Conservation (phyloP, 768 basidiomycete species). For the Saitozyma podzolica region DNA sequence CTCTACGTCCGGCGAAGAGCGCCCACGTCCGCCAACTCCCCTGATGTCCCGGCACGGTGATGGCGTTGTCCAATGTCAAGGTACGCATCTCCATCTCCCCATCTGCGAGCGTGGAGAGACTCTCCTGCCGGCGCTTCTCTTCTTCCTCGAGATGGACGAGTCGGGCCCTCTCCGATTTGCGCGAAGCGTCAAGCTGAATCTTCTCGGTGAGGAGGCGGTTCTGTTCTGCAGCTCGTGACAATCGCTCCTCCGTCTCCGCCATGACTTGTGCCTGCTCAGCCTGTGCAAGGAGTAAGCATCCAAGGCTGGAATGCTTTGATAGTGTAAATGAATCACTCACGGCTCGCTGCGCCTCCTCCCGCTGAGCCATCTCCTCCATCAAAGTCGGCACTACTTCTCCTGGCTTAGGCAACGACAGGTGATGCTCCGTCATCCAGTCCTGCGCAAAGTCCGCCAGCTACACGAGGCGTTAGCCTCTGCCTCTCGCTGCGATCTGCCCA, state of each 20-base stretch:
- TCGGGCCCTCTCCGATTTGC: constrained; percentile 24
- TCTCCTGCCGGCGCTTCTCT: constrained; percentile 23
- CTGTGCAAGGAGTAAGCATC: constrained; percentile 10
- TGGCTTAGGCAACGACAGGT: constrained; percentile 37
- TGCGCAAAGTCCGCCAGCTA: constrained; percentile 32
- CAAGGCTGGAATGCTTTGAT: background rate
- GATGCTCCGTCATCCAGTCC: constrained; percentile 45
- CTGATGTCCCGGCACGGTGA: constrained; percentile 32
- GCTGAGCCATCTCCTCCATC: constrained; percentile 47
- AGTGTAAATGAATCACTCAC: constrained; percentile 20
- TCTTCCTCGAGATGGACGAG: constrained; percentile 27
- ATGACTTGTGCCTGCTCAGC: constrained; percentile 28
- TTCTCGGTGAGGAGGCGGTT: constrained; percentile 33
- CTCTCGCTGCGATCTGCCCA: background rate
- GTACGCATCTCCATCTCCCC: constrained; percentile 37
- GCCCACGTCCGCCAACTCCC: constrained; percentile 32
- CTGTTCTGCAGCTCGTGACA: constrained; percentile 28
- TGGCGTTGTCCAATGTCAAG: constrained; percentile 27
- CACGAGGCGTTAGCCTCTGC: background rate
- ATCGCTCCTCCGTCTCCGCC: constrained; percentile 20
- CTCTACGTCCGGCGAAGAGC: constrained; percentile 38
- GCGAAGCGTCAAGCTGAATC: constrained; percentile 35
- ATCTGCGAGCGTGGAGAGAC: constrained; percentile 28
- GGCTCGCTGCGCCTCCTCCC: constrained; percentile 43
- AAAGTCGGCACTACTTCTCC: constrained; percentile 35